These are phyloP conservation scores for Ceratocystis harringtonii DNA, from an alignment of 2,329 filamentous ascomycete species.

Conservation along the genomic window DNA sequence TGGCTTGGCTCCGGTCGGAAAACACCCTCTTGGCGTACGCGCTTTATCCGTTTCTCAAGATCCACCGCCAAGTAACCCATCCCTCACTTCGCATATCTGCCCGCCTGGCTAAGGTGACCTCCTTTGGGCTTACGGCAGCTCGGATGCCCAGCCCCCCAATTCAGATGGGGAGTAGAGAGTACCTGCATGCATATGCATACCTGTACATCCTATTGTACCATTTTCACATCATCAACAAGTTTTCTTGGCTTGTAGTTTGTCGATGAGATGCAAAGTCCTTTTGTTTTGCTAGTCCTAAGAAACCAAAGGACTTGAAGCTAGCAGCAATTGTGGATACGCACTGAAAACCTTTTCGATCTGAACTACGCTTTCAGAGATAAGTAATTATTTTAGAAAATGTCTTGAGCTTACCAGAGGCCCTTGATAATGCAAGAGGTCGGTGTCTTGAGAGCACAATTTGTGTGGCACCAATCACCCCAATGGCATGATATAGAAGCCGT, in stretches of 20 bases:
- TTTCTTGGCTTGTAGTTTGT: too few relatives aligned
- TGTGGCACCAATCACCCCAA: too few relatives aligned
- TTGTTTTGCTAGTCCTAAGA: not conserved
- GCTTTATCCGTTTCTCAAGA: not conserved
- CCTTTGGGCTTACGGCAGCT: not conserved
- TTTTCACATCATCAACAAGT: not conserved
- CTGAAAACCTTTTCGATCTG: not conserved
- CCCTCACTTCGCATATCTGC: not conserved
- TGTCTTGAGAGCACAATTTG: not conserved
- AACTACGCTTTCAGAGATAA: not conserved
- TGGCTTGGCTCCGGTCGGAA: not conserved
- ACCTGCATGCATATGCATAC: slow-evolving; percentile 7
- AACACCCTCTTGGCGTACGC: not conserved
- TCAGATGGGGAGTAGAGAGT: not conserved
- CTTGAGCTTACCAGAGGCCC: too few relatives aligned
- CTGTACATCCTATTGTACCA: not conserved
- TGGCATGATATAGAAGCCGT: not conserved
- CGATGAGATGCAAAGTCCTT: not conserved
- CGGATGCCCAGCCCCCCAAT: not conserved
- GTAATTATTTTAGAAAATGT: too few relatives aligned
- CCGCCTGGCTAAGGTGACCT: not conserved
- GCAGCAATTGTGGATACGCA: not conserved
- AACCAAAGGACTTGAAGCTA: not conserved
- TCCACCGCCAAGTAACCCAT: not conserved
- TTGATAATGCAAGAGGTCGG: not conserved